phyloP scores from a whole-genome alignment of 495 filamentous ascomycete species.

The Friedmanniomyces simplex region DNA sequence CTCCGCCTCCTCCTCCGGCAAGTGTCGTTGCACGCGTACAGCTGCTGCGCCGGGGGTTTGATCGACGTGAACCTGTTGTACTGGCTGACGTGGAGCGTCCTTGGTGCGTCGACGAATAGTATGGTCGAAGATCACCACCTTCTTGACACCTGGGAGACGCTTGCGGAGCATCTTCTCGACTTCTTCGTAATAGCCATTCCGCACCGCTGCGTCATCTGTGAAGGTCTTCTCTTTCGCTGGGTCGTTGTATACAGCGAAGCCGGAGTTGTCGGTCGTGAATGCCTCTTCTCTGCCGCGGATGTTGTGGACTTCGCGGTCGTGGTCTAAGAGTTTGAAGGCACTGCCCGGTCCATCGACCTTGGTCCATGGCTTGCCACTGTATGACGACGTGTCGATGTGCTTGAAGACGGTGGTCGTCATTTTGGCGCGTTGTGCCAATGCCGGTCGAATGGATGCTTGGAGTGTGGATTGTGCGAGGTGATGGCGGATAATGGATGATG shows the following conservation, averaged over 20 bases:
- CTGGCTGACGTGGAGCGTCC: constrained; percentile 30
- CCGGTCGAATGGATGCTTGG: background rate
- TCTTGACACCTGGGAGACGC: constrained; percentile 23
- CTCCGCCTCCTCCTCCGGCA: constrained; percentile 45
- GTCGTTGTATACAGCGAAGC: constrained; percentile 27
- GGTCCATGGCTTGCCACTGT: constrained; percentile 26
- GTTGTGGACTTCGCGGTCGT: constrained; percentile 24
- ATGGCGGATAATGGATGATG: background rate
- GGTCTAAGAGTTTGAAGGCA: constrained; percentile 21
- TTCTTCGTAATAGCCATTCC: constrained; percentile 28
- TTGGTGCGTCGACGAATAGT: constrained; percentile 28
- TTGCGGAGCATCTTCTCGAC: constrained; percentile 26
- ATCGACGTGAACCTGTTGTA: constrained; percentile 34
- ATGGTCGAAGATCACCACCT: constrained; percentile 34
- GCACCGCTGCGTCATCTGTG: constrained; percentile 25
- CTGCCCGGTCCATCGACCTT: constrained; percentile 31
- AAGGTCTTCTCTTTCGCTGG: constrained; percentile 28
- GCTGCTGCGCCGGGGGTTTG: constrained; percentile 30
- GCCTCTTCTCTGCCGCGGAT: constrained; percentile 20
- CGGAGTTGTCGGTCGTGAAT: constrained; percentile 28
- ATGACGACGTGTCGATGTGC: constrained; percentile 26
- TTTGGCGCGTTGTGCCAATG: constrained; percentile 7
- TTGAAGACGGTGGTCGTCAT: constrained; percentile 33
- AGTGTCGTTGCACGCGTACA: constrained; percentile 27
- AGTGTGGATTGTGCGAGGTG: background rate